These are phyloP conservation scores for Apiospora marii DNA, from an alignment of 2,329 filamentous ascomycete species.

Conservation along the genomic window DNA sequence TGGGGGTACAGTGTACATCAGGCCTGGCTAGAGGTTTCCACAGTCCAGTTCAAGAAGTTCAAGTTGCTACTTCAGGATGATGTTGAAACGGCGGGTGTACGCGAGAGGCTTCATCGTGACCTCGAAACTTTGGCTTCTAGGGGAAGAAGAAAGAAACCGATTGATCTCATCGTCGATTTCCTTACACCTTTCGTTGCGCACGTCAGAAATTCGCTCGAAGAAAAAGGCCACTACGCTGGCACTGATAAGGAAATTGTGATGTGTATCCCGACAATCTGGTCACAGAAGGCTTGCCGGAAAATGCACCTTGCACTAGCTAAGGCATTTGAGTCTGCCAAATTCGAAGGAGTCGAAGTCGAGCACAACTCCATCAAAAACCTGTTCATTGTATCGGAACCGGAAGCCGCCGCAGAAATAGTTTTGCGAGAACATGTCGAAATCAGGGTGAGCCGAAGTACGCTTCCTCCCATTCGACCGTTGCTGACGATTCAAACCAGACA, in stretches of 20 bases:
- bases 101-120: conserved; percentile 22
- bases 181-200: conserved; percentile 26
- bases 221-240: conserved; percentile 25
- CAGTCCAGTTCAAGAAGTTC: conserved; percentile 27
- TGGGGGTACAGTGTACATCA: conserved; percentile 31
- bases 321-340: conserved; percentile 29
- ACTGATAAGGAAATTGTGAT: conserved; percentile 31
- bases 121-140: background rate
- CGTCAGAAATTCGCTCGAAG: conserved; percentile 27
- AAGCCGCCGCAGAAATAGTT: conserved; percentile 39
- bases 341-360: conserved; percentile 28
- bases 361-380: conserved; percentile 36
- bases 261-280: conserved; percentile 35
- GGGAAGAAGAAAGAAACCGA: background rate
- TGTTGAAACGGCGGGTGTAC: conserved; percentile 24
- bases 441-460: conserved; percentile 9
- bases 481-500: background rate
- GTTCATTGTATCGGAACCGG: conserved; percentile 41
- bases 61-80: conserved; percentile 30
- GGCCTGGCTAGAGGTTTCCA: conserved; percentile 25
- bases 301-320: conserved; percentile 33
- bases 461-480: background rate
- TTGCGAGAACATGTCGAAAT: conserved; percentile 31
- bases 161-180: conserved; percentile 26
- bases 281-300: conserved; percentile 33